Conservation (phyloP, 1,139 yeast species). For the Scheffersomyces stambukii region DNA sequence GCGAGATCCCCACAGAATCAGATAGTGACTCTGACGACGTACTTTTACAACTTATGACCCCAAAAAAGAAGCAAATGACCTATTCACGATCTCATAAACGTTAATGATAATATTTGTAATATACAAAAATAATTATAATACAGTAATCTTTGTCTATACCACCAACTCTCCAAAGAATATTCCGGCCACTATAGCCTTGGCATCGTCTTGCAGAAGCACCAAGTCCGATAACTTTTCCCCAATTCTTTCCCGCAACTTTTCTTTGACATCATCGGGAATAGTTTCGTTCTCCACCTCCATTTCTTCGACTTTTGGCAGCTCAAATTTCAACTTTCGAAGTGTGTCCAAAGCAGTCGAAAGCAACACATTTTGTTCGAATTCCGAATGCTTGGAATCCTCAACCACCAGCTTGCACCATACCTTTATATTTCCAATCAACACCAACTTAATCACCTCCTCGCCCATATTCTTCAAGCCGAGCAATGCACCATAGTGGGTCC, state of each 20-base stretch:
- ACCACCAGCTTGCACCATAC: slow-evolving; percentile 68
- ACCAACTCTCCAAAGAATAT: slow-evolving; percentile 69
- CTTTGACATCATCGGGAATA: slow-evolving; percentile 40
- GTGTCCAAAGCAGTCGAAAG: slow-evolving; percentile 52
- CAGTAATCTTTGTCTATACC: slow-evolving; percentile 12
- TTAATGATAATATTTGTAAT: slow-evolving; percentile 7
- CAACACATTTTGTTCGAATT: slow-evolving; percentile 43
- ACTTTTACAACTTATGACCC: slow-evolving; percentile 7
- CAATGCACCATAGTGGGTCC: slow-evolving; percentile 91
- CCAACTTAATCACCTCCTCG: slow-evolving; percentile 79
- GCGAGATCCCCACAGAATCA: slow-evolving; percentile 2
- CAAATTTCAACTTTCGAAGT: slow-evolving; percentile 41
- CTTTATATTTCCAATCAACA: slow-evolving; percentile 77
- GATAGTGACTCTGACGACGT: slow-evolving; percentile 16
- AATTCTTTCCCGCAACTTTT: slow-evolving; percentile 50
- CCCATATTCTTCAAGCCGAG: slow-evolving; percentile 83
- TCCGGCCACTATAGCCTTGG: slow-evolving; percentile 56
- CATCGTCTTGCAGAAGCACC: slow-evolving; percentile 51
- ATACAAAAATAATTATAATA: slow-evolving; percentile 6
- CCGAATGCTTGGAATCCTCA: slow-evolving; percentile 27
- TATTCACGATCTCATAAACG: too few species aligned
- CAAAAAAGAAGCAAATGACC: slow-evolving; percentile 7
- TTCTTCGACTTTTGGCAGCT: slow-evolving; percentile 8
- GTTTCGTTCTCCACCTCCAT: slow-evolving; percentile 24
- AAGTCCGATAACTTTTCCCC: slow-evolving; percentile 57